A percentile compares a stretch with the other conserved stretches of the same genome.
Evolutionary conservation across 2,329 filamentous ascomycete species (phyloP).

Genomic region (Fusarium sp.): DNA sequence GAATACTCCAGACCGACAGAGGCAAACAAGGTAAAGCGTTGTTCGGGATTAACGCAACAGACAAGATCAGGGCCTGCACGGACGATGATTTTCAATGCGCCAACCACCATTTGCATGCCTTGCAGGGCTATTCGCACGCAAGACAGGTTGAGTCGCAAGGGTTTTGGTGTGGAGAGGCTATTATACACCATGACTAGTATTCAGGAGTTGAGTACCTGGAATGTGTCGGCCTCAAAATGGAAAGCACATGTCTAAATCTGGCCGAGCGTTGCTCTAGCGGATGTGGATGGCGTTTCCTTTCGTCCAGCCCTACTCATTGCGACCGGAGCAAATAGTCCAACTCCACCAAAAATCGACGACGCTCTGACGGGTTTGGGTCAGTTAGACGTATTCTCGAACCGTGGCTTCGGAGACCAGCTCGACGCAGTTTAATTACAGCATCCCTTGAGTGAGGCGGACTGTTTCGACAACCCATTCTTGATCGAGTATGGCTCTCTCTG

Average conservation of each 20-base stretch:
- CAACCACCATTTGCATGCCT: slow-evolving; percentile 18
- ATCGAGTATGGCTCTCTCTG: not conserved
- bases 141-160: slow-evolving; percentile 10
- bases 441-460: not conserved
- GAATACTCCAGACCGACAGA: slow-evolving; percentile 17
- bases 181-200: slow-evolving; percentile 18
- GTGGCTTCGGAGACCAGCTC: not conserved
- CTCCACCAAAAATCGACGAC: not conserved
- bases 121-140: not conserved
- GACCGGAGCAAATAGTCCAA: slow-evolving; percentile 26
- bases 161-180: slow-evolving; percentile 20
- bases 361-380: not conserved
- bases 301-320: slow-evolving; percentile 4
- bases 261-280: not conserved
- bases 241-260: slow-evolving; percentile 2
- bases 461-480: not conserved
- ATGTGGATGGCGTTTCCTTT: not conserved
- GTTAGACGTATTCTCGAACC: slow-evolving; percentile 7
- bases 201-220: slow-evolving; percentile 20
- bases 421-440: not conserved
- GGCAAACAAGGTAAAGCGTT: slow-evolving; percentile 12
- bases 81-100: slow-evolving; percentile 40
- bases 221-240: slow-evolving; percentile 4
- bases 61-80: slow-evolving; percentile 37
- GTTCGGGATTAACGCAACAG: slow-evolving; percentile 21